Evolutionary conservation across 345 rosid species (phyloP).

Genomic region (Garcia nutans): DNA sequence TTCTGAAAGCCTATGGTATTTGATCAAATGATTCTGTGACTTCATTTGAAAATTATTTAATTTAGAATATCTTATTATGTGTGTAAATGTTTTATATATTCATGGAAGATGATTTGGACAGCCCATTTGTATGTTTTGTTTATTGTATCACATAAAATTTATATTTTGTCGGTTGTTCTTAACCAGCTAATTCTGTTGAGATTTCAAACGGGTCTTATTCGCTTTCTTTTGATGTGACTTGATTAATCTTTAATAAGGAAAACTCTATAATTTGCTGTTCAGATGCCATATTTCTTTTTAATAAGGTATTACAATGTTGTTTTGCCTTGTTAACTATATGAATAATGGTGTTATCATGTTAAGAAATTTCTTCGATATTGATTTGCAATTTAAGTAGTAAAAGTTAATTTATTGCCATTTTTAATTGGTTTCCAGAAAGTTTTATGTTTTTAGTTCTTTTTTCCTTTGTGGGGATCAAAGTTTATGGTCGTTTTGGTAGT

Average conservation of each 20-base stretch:
- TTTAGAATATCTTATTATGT: conserved; percentile 15
- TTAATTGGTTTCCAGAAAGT: neutral
- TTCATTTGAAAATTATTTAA: neutral
- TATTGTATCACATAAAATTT: neutral
- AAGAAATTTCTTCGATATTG: conserved; percentile 11
- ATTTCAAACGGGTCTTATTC: conserved; percentile 29
- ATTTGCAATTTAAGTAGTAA: neutral
- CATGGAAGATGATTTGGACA: conserved; percentile 33
- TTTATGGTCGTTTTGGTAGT: conserved; percentile 46
- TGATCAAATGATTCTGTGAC: neutral
- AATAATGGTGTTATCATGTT: neutral
- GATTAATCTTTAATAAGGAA: neutral
- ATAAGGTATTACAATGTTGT: neutral
- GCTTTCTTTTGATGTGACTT: conserved; percentile 24
- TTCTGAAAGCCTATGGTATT: conserved; percentile 5
- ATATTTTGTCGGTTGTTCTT: conserved; percentile 39
- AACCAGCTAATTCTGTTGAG: conserved; percentile 25
- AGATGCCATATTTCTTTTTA: neutral
- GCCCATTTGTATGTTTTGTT: conserved; percentile 20
- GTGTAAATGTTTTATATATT: neutral
- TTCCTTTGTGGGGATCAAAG: conserved; percentile 13
- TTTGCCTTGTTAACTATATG: neutral
- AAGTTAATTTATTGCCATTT: conserved; percentile 8
- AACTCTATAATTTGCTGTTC: neutral
- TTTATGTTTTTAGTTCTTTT: conserved; percentile 3